Evolutionary conservation across 805 yeast genomes (phyloP).

Genomic region (Kuraishia capsulata): DNA sequence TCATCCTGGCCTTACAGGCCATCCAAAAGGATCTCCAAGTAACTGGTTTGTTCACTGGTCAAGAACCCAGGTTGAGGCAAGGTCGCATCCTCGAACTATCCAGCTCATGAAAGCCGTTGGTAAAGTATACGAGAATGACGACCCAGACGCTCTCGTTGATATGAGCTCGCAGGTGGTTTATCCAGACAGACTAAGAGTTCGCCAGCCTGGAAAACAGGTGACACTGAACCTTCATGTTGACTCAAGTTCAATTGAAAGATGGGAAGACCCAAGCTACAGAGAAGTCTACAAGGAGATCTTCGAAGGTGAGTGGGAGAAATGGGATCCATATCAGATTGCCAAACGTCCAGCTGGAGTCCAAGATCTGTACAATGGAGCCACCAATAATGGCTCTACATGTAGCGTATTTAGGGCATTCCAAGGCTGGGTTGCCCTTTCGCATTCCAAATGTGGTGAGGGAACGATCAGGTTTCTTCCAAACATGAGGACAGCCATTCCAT

Average conservation of each 20-base stretch:
- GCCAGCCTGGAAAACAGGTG: constrained; percentile 25
- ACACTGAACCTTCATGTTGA: constrained; percentile 32
- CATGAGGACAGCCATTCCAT: constrained; percentile 27
- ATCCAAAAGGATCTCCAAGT: constrained; percentile 15
- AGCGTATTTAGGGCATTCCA: constrained; percentile 28
- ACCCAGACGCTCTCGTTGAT: constrained; percentile 13
- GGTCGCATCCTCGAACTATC: constrained; percentile 25
- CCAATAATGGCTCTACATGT: constrained; percentile 12
- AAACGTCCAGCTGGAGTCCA: constrained; percentile 22
- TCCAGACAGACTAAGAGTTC: constrained; percentile 31
- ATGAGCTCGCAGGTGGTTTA: constrained; percentile 23
- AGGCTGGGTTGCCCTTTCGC: constrained; percentile 33
- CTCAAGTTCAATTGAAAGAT: constrained; percentile 32
- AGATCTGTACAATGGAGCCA: constrained; percentile 19
- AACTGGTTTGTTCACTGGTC: constrained; percentile 28
- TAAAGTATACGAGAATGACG: constrained; percentile 5
- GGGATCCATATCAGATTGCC: constrained; percentile 29
- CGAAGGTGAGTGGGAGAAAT: constrained; percentile 31
- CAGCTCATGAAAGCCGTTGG: constrained; percentile 5
- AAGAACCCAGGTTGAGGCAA: constrained; percentile 25
- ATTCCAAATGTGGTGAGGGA: constrained; percentile 27
- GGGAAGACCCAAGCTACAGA: constrained; percentile 33
- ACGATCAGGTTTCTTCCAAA: constrained; percentile 27
- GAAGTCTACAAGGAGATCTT: constrained; percentile 24
- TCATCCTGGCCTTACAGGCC: constrained; percentile 21